Conservation (phyloP, 257 asterid genomes). For the Solanum appendiculatum region DNA sequence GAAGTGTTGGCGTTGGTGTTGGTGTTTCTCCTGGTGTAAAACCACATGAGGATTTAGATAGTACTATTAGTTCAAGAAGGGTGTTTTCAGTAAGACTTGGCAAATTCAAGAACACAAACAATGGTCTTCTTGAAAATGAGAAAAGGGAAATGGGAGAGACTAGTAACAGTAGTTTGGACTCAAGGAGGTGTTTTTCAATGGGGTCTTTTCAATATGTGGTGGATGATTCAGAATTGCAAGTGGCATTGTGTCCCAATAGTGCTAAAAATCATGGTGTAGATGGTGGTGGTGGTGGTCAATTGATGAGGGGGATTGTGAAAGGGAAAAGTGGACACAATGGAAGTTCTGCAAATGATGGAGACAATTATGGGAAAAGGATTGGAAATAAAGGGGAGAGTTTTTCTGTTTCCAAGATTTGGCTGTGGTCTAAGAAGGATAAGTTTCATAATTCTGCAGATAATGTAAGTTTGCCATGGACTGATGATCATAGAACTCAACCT, state of each 20-base stretch:
- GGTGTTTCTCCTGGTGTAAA: constrained; percentile 15
- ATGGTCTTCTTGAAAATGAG: constrained; percentile 4
- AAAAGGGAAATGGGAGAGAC: constrained; percentile 61
- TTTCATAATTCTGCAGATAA: constrained; percentile 27
- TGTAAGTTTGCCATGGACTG: constrained; percentile 33
- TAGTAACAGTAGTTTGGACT: constrained; percentile 61
- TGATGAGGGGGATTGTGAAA: constrained; percentile 12
- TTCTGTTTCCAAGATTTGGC: constrained; percentile 95
- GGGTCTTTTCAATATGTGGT: constrained; percentile 95
- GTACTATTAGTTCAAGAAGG: constrained; percentile 43
- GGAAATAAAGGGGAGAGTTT: constrained; percentile 91
- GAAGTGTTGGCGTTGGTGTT: constrained; percentile 1
- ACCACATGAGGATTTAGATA: constrained; percentile 18
- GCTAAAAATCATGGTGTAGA: constrained; percentile 13
- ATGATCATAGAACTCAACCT: constrained; percentile 3
- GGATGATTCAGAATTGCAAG: constrained; percentile 75
- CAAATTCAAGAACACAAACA: constrained; percentile 36
- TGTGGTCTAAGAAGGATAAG: constrained; percentile 86
- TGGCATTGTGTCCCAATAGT: constrained; percentile 39
- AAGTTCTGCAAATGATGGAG: constrained; percentile 41
- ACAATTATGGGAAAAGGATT: constrained; percentile 47
- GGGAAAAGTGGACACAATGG: constrained; percentile 41
- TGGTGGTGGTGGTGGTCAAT: constrained; percentile 2
- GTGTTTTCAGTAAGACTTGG: constrained; percentile 90
- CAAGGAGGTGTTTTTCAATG: constrained; percentile 92